These are phyloP conservation scores for Pythium angustatum DNA, from an alignment of 352 stramenopile genomes.

Conservation along the genomic window DNA sequence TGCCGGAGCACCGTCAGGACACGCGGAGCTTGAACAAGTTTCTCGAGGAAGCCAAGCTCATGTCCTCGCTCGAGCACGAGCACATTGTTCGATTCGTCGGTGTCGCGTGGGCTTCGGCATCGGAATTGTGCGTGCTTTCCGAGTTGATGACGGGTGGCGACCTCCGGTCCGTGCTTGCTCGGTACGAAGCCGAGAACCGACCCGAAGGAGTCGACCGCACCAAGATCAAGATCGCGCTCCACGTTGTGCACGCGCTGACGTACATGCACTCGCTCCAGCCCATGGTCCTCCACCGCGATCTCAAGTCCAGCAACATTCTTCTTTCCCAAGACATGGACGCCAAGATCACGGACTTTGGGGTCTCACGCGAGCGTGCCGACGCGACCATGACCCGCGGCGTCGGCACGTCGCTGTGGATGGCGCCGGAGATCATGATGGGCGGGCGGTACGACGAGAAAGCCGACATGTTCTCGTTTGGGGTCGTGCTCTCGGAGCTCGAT, in stretches of 20 bases:
- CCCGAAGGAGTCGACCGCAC: constrained; percentile 28
- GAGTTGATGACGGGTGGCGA: constrained; percentile 8
- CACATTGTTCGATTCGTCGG: constrained; percentile 61
- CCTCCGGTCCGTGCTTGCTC: neutral
- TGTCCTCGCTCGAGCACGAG: constrained; percentile 42
- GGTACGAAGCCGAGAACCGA: constrained; percentile 17
- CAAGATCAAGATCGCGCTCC: constrained; percentile 34
- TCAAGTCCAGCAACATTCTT: constrained; percentile 67
- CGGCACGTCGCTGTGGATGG: constrained; percentile 18
- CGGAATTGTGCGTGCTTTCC: constrained; percentile 24
- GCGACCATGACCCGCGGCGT: constrained; percentile 3
- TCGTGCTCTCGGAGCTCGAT: constrained; percentile 9
- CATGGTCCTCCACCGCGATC: constrained; percentile 43
- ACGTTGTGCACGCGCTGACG: constrained; percentile 2
- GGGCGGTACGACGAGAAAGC: neutral
- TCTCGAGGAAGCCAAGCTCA: neutral
- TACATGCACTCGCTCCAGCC: constrained; percentile 10
- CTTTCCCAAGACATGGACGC: neutral
- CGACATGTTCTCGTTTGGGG: constrained; percentile 11
- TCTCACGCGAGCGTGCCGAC: neutral
- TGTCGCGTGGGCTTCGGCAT: constrained; percentile 42
- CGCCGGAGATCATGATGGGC: constrained; percentile 12
- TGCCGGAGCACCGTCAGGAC: constrained; percentile 35
- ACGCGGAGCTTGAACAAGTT: constrained; percentile 44
- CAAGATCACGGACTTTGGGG: constrained; percentile 19